Conservation (phyloP, 2,329 filamentous ascomycete genomes). For the Raffaelea albimanens region DNA sequence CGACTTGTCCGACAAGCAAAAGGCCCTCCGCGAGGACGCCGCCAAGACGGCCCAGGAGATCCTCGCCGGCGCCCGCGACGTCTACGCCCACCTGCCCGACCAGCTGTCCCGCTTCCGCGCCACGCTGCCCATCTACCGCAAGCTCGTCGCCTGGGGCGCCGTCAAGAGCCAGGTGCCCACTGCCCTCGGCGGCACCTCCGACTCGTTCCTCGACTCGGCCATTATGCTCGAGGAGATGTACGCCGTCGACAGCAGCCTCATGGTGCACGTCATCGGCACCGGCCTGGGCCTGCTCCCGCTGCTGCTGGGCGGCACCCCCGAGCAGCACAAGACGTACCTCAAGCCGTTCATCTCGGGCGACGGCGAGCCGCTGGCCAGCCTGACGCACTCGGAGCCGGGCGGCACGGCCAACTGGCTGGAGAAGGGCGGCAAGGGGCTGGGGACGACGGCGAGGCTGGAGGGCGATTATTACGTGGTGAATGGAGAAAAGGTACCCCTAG, state of each 20-base stretch:
- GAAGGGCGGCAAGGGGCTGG: slow-evolving; percentile 34
- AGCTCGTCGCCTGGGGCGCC: slow-evolving; percentile 31
- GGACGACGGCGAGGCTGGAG: slow-evolving; percentile 37
- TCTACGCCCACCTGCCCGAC: background rate
- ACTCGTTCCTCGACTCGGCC: slow-evolving; percentile 34
- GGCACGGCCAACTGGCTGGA: slow-evolving; percentile 44
- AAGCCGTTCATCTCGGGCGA: slow-evolving; percentile 33
- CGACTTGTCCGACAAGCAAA: background rate
- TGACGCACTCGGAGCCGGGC: slow-evolving; percentile 42
- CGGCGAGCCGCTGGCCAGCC: slow-evolving; percentile 37
- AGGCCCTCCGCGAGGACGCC: background rate
- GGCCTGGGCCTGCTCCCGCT: slow-evolving; percentile 42
- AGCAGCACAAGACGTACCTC: slow-evolving; percentile 31
- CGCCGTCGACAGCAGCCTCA: slow-evolving; percentile 36
- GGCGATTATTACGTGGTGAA: slow-evolving; percentile 41
- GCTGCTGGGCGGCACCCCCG: slow-evolving; percentile 30
- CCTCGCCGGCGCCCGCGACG: background rate
- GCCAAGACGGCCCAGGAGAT: slow-evolving; percentile 5
- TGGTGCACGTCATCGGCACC: slow-evolving; percentile 41
- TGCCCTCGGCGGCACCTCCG: slow-evolving; percentile 33
- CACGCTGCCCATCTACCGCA: slow-evolving; percentile 33
- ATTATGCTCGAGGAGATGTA: slow-evolving; percentile 45
- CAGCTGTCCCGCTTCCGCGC: slow-evolving; percentile 31
- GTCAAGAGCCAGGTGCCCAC: slow-evolving; percentile 37
- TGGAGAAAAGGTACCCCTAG: slow-evolving; percentile 40